phyloP scores from a whole-genome alignment of 2,329 filamentous ascomycete species.

The Cyphellophora attinorum region DNA sequence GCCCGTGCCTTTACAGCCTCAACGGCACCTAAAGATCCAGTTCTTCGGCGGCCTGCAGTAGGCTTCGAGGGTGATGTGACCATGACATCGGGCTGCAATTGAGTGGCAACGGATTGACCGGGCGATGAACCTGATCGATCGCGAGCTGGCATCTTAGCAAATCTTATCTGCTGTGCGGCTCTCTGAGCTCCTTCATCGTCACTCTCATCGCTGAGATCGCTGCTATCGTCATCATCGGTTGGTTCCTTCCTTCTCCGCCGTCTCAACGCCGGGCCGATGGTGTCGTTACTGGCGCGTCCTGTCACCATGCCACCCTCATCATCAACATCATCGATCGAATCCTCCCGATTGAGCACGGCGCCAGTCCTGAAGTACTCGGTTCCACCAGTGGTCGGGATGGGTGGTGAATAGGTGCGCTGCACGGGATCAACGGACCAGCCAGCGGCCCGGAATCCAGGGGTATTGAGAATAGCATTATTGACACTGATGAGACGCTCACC shows the following conservation, averaged over 20 bases:
- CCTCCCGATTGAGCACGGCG: conserved; percentile 28
- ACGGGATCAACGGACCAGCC: conserved; percentile 49
- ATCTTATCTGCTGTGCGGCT: conserved; percentile 83
- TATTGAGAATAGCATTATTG: conserved; percentile 53
- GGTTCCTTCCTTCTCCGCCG: conserved; percentile 46
- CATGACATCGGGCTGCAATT: conserved; percentile 38
- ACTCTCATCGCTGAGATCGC: conserved; percentile 57
- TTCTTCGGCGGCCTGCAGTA: conserved; percentile 36
- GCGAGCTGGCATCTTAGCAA: conserved; percentile 87
- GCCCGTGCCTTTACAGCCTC: conserved; percentile 44
- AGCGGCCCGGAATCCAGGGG: conserved; percentile 54
- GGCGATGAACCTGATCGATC: conserved; percentile 83
- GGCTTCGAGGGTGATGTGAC: conserved; percentile 47
- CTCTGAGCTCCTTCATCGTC: conserved; percentile 43
- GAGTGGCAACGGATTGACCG: conserved; percentile 45
- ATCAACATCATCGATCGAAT: conserved; percentile 42
- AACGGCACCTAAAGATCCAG: conserved; percentile 47
- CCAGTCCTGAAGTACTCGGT: conserved; percentile 52
- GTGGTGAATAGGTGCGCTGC: conserved; percentile 57
- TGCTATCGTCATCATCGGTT: conserved; percentile 56
- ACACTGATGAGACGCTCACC: conserved; percentile 57
- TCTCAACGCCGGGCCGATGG: conserved; percentile 39
- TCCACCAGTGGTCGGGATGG: conserved; percentile 54
- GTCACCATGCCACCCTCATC: conserved; percentile 57
- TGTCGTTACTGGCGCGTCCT: conserved; percentile 46